Evolutionary conservation across 768 basidiomycete genomes (phyloP), one percentile per base, ranked within the genome.

Genomic region (Mycena amicta): DNA sequence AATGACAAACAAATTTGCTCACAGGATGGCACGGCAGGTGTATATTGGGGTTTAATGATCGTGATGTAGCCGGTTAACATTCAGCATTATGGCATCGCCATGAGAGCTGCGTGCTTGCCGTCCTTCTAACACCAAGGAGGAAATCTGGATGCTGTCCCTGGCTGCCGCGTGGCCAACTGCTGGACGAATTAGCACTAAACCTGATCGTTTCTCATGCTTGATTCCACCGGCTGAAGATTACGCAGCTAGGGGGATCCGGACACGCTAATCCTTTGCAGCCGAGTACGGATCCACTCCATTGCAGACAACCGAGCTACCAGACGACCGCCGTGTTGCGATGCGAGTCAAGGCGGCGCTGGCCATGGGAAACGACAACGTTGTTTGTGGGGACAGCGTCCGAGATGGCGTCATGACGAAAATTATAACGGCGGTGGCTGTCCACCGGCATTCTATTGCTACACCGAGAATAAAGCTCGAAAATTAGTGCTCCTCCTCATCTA

Each of bases 1-100:
- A 40, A 71, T 58, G 70, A 66, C 65, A 62, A 56, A 65, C 53
- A 60, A 63, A 30, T 53, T 62, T 29, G 58, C 52, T 60, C 61
- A 58, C 61, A 59, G 41, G 59, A 50, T 57, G 57, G 61, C 51
- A 49, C 33, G 18, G 68, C 66, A 60, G 57, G 43, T 52, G 63
- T 59, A 55, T 70, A 66, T 56, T 57, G 55, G 52, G 53, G 46
- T 59, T 51, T 55, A 15, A n/a, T 45, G 43, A 45, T 45, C 43
- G 43, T 45, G 13, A 45, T 37, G 33, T 8, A 37, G 8, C 33
- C 33, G 33, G 5, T 45, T 45, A 6, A 37, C 6, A 8, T 45
- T 45, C 43, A 45, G 43, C 43, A 8, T 45, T 45, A 15, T 15
- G 13, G 43, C 43, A 23, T 15, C 12, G 18, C 8, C 8, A 50